These are phyloP conservation scores for Aureobasidium sp. DNA, from an alignment of 2,329 filamentous ascomycete species.

Conservation along the genomic window DNA sequence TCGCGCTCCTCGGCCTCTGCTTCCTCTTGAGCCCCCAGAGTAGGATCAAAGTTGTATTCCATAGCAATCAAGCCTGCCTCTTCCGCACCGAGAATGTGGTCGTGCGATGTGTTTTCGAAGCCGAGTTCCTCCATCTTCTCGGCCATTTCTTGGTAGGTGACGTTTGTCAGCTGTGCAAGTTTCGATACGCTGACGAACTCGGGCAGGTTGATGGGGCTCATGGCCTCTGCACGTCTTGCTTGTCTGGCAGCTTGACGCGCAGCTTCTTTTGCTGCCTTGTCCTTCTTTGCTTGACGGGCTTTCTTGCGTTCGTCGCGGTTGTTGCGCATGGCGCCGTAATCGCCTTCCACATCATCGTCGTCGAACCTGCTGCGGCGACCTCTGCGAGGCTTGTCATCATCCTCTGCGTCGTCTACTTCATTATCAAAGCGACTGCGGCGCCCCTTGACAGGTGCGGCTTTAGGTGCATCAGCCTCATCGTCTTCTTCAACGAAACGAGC, in stretches of 20 bases:
- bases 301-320: conserved; percentile 21
- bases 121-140: conserved; percentile 73
- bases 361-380: conserved; percentile 13
- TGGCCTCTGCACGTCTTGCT: conserved; percentile 30
- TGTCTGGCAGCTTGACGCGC: conserved; percentile 19
- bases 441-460: conserved; percentile 15
- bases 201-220: conserved; percentile 66
- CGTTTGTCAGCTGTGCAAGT: conserved; percentile 66
- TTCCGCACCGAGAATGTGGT: conserved; percentile 84
- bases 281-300: conserved; percentile 20
- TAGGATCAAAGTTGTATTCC: conserved; percentile 88
- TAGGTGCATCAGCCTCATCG: conserved; percentile 1
- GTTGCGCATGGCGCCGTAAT: conserved; percentile 17
- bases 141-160: conserved; percentile 66
- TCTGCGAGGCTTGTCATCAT: conserved; percentile 14
- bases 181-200: conserved; percentile 88
- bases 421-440: conserved; percentile 19
- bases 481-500: conserved; percentile 14
- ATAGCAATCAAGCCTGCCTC: conserved; percentile 83
- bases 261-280: conserved; percentile 23
- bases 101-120: conserved; percentile 75
- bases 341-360: conserved; percentile 15
- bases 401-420: conserved; percentile 16
- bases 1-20: conserved; percentile 57
- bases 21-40: conserved; percentile 50